Percentiles rank a stretch among this genome's conserved stretches.
phyloP scores from a whole-genome alignment of 108 stramenopile species.

The Phaeodactylum tricornutum region DNA sequence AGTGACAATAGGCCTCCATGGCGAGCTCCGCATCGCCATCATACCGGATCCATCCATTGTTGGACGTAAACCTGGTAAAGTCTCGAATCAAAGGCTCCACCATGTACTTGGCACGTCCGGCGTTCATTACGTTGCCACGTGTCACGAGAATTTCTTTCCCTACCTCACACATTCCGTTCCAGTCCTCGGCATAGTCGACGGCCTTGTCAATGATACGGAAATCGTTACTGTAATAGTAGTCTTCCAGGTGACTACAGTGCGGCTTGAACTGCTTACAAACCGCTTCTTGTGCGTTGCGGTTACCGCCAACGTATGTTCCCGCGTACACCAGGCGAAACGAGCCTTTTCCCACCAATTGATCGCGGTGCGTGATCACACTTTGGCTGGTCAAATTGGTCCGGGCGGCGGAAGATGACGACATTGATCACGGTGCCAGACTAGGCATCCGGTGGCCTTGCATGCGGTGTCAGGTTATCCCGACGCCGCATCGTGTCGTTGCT shows the following conservation, averaged over 20 bases:
- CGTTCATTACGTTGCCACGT: conserved; percentile 28
- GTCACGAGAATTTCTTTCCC: conserved; percentile 46
- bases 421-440: no score
- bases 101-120: conserved; percentile 35
- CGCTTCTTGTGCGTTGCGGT: conserved; percentile 57
- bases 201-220: conserved; percentile 42
- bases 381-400: conserved; percentile 53
- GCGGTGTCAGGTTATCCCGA: no score
- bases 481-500: no score
- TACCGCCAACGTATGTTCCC: conserved; percentile 58
- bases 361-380: conserved; percentile 14
- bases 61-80: conserved; percentile 56
- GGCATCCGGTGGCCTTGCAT: no score
- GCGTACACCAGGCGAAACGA: conserved; percentile 39
- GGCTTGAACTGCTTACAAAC: conserved; percentile 57
- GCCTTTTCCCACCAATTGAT: conserved; percentile 33
- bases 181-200: conserved; percentile 47
- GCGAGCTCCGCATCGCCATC: conserved; percentile 19
- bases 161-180: conserved; percentile 43
- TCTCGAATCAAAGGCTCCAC: conserved; percentile 64
- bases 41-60: conserved; percentile 57
- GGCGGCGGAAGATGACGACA: conserved; percentile 28
- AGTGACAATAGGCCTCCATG: conserved; percentile 74
- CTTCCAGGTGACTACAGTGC: conserved; percentile 27
- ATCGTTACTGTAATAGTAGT: conserved; percentile 40